Evolutionary conservation across 2,329 filamentous ascomycete species (phyloP), one percentile per base, ranked within the genome.

Genomic region (Aspergillus spinulosporus): DNA sequence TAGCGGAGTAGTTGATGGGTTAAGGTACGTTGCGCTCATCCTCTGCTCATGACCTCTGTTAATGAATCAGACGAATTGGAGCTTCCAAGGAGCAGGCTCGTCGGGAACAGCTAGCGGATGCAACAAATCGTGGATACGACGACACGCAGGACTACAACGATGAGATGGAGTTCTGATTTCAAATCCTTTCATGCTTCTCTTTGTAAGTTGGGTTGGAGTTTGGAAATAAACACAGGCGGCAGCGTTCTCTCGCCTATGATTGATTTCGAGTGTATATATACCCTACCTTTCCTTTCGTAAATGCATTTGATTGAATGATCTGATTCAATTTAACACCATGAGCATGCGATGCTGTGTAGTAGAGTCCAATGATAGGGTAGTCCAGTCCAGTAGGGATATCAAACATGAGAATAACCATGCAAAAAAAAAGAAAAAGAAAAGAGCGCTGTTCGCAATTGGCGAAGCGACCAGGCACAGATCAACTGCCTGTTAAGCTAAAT

Each of bases 1-100:
- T 59, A 80, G 85, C 1, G 90, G 89, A 1, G 90, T 97, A 2
- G 87, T 97, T 61, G 92, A 97, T 72, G 91, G 90, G 3, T 80
- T 97, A 66, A 80, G 84, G 81, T 82, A 73, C 60, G 66, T 62
- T 29, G 32, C 21, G n/a, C 7, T 31, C 28, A 47, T 46, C 14
- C 26, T 29, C 31, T 31, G 4, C 21, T 32, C 2, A 43, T 21
- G 34, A 21, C 5, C 14, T 15, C 12, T 45, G 31, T 39, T 55
- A 53, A 64, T 40, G 42, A 21, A 37, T 9, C 36, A 84, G 92
- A 67, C 92, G 86, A 78, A 84, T 97, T 50, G 91, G 91, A 7
- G 86, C 88, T 2, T 91, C 89, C 39, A 86, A 86, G 52, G 93
- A 97, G 78, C 84, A 88, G 60, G 84, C 85, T 46, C 82, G 90